Percentiles rank a stretch among this genome's conserved stretches.
These are phyloP conservation scores for Beauveria asiatica DNA, from an alignment of 2,329 filamentous ascomycete species.

Conservation along the genomic window DNA sequence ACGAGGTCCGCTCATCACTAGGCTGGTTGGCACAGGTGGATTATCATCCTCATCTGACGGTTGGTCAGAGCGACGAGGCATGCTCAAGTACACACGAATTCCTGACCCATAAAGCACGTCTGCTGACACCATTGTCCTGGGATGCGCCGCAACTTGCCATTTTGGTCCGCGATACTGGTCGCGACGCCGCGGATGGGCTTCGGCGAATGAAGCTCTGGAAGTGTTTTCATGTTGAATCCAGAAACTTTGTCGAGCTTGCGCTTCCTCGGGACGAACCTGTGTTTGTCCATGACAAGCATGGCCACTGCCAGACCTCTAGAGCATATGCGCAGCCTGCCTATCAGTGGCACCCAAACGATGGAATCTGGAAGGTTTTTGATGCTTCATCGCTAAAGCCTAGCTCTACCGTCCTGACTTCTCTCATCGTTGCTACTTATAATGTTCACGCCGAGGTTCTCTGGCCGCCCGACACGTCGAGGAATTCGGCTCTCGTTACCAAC, in stretches of 20 bases:
- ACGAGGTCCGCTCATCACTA: conserved; percentile 27
- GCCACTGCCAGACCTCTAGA: neutral
- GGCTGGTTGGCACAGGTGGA: conserved; percentile 18
- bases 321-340: neutral
- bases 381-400: neutral
- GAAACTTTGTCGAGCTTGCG: neutral
- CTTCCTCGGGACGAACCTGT: conserved; percentile 1
- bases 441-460: conserved; percentile 42
- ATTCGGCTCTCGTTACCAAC: conserved; percentile 34
- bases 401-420: conserved; percentile 12
- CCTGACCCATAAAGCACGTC: conserved; percentile 41
- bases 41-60: conserved; percentile 45
- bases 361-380: neutral
- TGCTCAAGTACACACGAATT: conserved; percentile 37
- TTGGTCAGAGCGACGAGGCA: conserved; percentile 48
- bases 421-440: conserved; percentile 43
- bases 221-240: conserved; percentile 29
- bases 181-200: conserved; percentile 20
- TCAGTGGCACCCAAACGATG: neutral
- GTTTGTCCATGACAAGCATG: neutral
- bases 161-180: conserved; percentile 37
- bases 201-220: conserved; percentile 51
- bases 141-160: conserved; percentile 39
- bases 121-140: conserved; percentile 42
- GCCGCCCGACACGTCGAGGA: conserved; percentile 33